Evolutionary conservation across 768 basidiomycete species (phyloP), one percentile per base, ranked within the genome.

Genomic region (Rubroboletus satanas): DNA sequence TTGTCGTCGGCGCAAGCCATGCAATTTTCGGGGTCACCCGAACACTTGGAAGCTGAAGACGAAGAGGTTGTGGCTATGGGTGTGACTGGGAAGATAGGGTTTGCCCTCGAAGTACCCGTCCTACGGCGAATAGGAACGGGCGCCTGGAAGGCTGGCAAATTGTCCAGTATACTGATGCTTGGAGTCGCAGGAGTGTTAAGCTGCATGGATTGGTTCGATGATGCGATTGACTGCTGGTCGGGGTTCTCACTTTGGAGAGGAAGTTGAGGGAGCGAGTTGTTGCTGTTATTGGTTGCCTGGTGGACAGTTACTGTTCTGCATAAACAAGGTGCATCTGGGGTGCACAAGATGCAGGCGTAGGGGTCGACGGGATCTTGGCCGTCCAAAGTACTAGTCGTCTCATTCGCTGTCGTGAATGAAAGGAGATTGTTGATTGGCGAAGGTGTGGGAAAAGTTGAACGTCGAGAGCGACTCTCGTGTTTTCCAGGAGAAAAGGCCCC

Each of bases 1-100:
- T 80, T 79, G 68, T 94, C 93, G 63, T 89, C 86, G 5, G 85
- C 86, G 66, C 93, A 95, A 5, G 91, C 93, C 49, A 81, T 69
- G 66, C 93, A 95, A 69, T 93, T 93, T 9, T 81, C 78, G 3
- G 93, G 93, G 65, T 95, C 90, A 12, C 93, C 93, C 17, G 91
- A 88, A 69, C 93, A 95, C 33, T 71, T 79, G 53, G 63, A 62
- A 32, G 68, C 54, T 39, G 67, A 59, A 46, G 63, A 55, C 26
- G 62, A 56, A 36, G 72, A 60, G 23, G 72, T 62, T 48, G 75
- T 67, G 42, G 65, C 58, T 32, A 64, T 45, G 26, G 71, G 64
- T 18, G 79, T 74, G 41, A 79, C 70, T 9, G 83, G 79, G 67
- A 88, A 89, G 35, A 88, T 71, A 12, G 80, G 71, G 52, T 79